phyloP scores from a whole-genome alignment of 306 rosid species.

The Castanea crenata region DNA sequence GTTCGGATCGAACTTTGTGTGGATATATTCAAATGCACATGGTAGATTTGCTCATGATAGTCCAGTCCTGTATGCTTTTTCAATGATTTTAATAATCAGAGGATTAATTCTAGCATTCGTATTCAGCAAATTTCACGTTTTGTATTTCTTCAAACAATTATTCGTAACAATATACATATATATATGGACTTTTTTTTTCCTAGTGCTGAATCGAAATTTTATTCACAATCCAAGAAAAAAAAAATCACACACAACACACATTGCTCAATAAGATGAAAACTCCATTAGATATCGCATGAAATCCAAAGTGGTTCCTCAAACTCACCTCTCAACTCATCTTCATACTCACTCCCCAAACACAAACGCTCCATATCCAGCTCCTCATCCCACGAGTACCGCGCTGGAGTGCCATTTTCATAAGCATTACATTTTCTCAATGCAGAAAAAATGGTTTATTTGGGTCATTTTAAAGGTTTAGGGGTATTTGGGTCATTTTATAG shows the following conservation, averaged over 20 bases:
- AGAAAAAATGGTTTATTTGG: too few relatives aligned
- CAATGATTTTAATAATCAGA: too few relatives aligned
- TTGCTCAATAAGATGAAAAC: background rate
- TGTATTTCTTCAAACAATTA: too few relatives aligned
- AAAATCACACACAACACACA: background rate
- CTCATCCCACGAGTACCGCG: slow-evolving; percentile 38
- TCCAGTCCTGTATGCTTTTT: too few relatives aligned
- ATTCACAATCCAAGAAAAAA: background rate
- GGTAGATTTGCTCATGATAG: too few relatives aligned
- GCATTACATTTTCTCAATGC: slow-evolving; percentile 31
- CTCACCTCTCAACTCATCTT: slow-evolving; percentile 53
- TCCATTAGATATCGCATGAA: slow-evolving; percentile 19
- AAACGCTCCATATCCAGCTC: slow-evolving; percentile 28
- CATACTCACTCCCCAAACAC: slow-evolving; percentile 7
- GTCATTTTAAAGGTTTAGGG: too few relatives aligned
- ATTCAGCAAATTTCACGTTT: too few relatives aligned
- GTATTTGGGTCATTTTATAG: too few relatives aligned
- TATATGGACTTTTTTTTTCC: background rate
- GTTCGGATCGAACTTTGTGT: too few relatives aligned
- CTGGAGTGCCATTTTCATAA: slow-evolving; percentile 79
- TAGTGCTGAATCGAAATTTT: background rate
- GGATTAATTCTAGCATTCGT: too few relatives aligned
- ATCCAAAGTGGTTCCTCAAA: slow-evolving; percentile 84
- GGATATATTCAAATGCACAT: too few relatives aligned
- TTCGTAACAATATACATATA: too few relatives aligned